phyloP scores from a whole-genome alignment of 2,329 filamentous ascomycete genomes.

The Passalora sequoiae region DNA sequence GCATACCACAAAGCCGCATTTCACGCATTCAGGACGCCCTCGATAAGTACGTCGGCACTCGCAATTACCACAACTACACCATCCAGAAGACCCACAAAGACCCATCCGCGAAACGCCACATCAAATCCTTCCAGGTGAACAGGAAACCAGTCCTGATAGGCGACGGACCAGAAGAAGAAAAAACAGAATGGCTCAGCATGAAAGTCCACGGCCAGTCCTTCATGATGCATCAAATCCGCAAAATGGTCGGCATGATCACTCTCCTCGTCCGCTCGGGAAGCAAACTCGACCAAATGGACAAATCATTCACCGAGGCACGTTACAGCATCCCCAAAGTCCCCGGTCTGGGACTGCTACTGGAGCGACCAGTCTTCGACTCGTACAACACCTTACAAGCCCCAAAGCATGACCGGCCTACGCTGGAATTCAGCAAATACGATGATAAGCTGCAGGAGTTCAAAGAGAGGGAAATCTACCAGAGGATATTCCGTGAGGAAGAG shows the following conservation, averaged over 20 bases:
- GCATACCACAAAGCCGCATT: slow-evolving; percentile 67
- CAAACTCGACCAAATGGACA: slow-evolving; percentile 60
- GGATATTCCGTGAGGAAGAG: slow-evolving; percentile 86
- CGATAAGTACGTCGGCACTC: slow-evolving; percentile 71
- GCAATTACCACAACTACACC: slow-evolving; percentile 97
- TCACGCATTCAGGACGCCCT: slow-evolving; percentile 71
- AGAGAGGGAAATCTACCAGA: slow-evolving; percentile 81
- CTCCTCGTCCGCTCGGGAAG: slow-evolving; percentile 79
- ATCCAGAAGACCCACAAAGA: slow-evolving; percentile 79
- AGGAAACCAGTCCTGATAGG: slow-evolving; percentile 50
- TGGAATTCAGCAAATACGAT: slow-evolving; percentile 75
- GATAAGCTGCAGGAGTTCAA: slow-evolving; percentile 83
- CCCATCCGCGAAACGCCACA: slow-evolving; percentile 79
- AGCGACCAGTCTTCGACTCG: slow-evolving; percentile 82
- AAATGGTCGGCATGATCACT: slow-evolving; percentile 93
- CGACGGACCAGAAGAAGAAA: slow-evolving; percentile 36
- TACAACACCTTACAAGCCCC: slow-evolving; percentile 72
- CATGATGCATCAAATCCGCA: slow-evolving; percentile 99
- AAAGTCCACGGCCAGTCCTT: slow-evolving; percentile 98
- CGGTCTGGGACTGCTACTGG: slow-evolving; percentile 77
- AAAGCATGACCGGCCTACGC: slow-evolving; percentile 59
- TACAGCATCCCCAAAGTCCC: slow-evolving; percentile 93
- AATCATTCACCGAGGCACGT: slow-evolving; percentile 66
- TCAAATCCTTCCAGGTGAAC: slow-evolving; percentile 84
- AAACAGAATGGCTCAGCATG: slow-evolving; percentile 91